Base-by-base conservation (phyloP, 176 grass and related monocot genomes). In the Saccharum spontaneum region DNA sequence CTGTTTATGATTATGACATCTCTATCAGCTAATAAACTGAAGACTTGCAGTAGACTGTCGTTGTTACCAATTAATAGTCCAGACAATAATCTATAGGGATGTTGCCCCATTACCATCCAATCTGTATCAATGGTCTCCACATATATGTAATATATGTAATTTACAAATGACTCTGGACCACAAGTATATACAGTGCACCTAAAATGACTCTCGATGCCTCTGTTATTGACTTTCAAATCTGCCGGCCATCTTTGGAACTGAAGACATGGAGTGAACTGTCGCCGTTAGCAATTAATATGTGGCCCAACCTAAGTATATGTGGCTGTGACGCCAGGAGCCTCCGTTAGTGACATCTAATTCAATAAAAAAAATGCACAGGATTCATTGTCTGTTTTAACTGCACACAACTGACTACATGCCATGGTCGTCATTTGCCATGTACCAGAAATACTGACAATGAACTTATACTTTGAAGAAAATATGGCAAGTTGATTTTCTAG, bases 191-290 rank as follows among this genome's bases (percentile, higher is more conserved):
- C 44, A 48, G 50, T 8, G 30, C 44, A 28, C 15, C 30, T 15
- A 50, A 31, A 75, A 31, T 46, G 41, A 73, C 43, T 66, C 24
- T 16, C 2, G 24, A 34, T 3, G 3, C 44, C 22, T 50, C 63
- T n/a, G 18, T n/a, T 68, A 54, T 41, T 55, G 48, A 70, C 54
- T 52, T 81, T 57, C 46, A 28, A n/a, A 38, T 6, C 15, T 39
- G n/a, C 31, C 12, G 68, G 33, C 81, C 24, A 40, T 17, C 34
- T 44, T 10, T 10, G 36, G 11, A 69, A 39, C 20, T 18, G 4
- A 57, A 70, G 71, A 65, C 40, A 65, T 84, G 2, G 81, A 74
- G 54, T 33, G 10, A 83, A 75, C 54, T 37, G 40, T 75, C 20
- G 4, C 30, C 2, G 26, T 83, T 64, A 75, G 40, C 39, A 18